Base-by-base conservation (phyloP, 78 protist species). In the Dictyostelium firmibasis region DNA sequence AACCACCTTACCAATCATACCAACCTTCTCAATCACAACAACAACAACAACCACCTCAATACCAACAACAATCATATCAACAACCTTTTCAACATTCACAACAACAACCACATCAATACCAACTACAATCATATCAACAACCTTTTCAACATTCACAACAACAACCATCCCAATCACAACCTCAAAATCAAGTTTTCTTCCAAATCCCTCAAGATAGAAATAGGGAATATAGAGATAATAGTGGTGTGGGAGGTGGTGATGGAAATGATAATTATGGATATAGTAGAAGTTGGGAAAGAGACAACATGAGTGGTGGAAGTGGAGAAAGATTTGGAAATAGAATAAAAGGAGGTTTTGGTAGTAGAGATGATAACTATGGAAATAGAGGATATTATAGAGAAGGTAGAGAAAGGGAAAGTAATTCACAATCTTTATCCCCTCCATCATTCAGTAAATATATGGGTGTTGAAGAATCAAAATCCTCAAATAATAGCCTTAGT, bases 1-100 rank as follows among this genome's bases (percentile, higher is more conserved):
- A 43, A 4, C 36, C 16, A 44, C 53, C 53, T 7, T 23, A 16
- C 13, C 57, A 27, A 33, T 35, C n/a, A 7, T 10, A 82, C 14
- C 91, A 84, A 77, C 81, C 9, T 9, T 41, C 57, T 67, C 70
- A 29, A 83, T 76, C 88, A 43, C 60, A 50, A 20, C 79, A 67
- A 67, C 29, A 18, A 29, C 5, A 25, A 64, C 77, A 64, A 81
- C 86, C 74, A 47, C 86, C 72, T 23, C 75, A 13, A 5, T 4
- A 8, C 35, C 86, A 11, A 60, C 53, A 74, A 27, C 18, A 4
- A 38, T 38, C 43, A 4, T 4, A 38, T 4, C 43, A 38, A 38
- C 43, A 38, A 38, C 43, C 4, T 38, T n/a, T n/a, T n/a, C n/a
- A n/a, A n/a, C n/a, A n/a, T n/a, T n/a, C n/a, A n/a, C 86, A 47